These are phyloP conservation scores for Cantharellus cinnabarinus DNA, from an alignment of 768 basidiomycete genomes.

Conservation along the genomic window DNA sequence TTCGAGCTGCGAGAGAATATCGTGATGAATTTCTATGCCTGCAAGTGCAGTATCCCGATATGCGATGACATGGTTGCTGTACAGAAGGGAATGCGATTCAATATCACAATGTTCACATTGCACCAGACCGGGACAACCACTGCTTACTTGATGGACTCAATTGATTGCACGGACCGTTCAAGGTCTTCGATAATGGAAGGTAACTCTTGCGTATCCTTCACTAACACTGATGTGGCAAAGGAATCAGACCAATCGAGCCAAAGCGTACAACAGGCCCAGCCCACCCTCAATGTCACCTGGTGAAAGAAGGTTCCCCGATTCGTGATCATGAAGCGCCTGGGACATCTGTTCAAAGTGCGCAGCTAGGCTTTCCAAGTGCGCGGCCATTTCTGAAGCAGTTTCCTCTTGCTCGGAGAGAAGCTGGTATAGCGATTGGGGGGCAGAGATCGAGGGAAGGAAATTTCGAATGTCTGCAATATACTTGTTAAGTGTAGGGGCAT, in stretches of 20 bases:
- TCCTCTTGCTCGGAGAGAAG: slow-evolving; percentile 36
- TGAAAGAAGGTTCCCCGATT: not conserved
- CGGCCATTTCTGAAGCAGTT: slow-evolving; percentile 46
- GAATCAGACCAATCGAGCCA: not conserved
- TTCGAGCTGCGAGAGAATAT: slow-evolving; percentile 43
- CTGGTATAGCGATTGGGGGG: slow-evolving; percentile 24
- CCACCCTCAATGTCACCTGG: slow-evolving; percentile 7
- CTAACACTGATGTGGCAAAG: slow-evolving; percentile 37
- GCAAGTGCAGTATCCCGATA: slow-evolving; percentile 25
- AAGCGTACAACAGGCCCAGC: not conserved
- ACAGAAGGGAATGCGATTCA: slow-evolving; percentile 1
- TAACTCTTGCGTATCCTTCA: slow-evolving; percentile 59
- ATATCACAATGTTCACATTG: not conserved
- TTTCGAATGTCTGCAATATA: slow-evolving; percentile 36
- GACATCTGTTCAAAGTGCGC: slow-evolving; percentile 66
- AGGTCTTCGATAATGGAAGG: slow-evolving; percentile 55
- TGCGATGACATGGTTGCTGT: slow-evolving; percentile 31
- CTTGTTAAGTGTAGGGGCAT: slow-evolving; percentile 38
- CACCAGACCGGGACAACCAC: not conserved
- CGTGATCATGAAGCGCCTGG: slow-evolving; percentile 23
- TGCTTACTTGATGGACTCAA: slow-evolving; percentile 39
- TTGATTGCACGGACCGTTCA: slow-evolving; percentile 32
- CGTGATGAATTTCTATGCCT: slow-evolving; percentile 29
- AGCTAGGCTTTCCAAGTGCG: slow-evolving; percentile 46
- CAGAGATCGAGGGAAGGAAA: slow-evolving; percentile 17